These are phyloP conservation scores for Agaricales sp. DNA, from an alignment of 1,284 basidiomycete species.

Conservation along the genomic window DNA sequence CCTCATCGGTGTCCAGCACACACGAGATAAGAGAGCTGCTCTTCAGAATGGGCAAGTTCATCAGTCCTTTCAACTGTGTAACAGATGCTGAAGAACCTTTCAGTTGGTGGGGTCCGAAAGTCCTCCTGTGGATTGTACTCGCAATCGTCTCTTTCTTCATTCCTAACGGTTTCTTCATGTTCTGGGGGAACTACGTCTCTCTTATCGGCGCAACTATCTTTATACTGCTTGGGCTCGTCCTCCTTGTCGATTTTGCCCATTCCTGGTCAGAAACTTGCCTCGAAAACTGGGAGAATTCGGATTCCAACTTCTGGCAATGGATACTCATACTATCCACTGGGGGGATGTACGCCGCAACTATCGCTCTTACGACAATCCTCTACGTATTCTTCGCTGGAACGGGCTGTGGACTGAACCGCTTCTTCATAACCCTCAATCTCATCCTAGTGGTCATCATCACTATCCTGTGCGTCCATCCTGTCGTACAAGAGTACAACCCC, in stretches of 20 bases:
- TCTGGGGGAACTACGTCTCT: slow-evolving; percentile 92
- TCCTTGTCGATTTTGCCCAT: slow-evolving; percentile 98
- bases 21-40: slow-evolving; percentile 83
- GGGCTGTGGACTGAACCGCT: slow-evolving; percentile 84
- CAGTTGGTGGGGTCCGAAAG: slow-evolving; percentile 99
- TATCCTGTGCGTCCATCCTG: slow-evolving; percentile 75
- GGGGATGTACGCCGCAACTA: slow-evolving; percentile 75
- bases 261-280: slow-evolving; percentile 97
- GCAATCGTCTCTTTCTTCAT: slow-evolving; percentile 83
- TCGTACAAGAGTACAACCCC: slow-evolving; percentile 89
- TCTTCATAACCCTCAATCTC: slow-evolving; percentile 95
- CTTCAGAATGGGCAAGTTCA: slow-evolving; percentile 87
- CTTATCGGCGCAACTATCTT: slow-evolving; percentile 90
- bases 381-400: slow-evolving; percentile 88
- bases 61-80: not conserved
- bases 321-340: slow-evolving; percentile 92
- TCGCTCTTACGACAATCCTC: slow-evolving; percentile 80
- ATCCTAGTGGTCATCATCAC: slow-evolving; percentile 76
- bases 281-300: slow-evolving; percentile 86
- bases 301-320: slow-evolving; percentile 93
- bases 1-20: slow-evolving; percentile 84
- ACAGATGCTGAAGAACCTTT: slow-evolving; percentile 7
- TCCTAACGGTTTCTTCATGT: slow-evolving; percentile 90
- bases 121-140: slow-evolving; percentile 76
- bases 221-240: slow-evolving; percentile 92